Evolutionary conservation across 345 rosid species (phyloP), one percentile per base, ranked within the genome.

Genomic region (Rhodamnia rubescens): DNA sequence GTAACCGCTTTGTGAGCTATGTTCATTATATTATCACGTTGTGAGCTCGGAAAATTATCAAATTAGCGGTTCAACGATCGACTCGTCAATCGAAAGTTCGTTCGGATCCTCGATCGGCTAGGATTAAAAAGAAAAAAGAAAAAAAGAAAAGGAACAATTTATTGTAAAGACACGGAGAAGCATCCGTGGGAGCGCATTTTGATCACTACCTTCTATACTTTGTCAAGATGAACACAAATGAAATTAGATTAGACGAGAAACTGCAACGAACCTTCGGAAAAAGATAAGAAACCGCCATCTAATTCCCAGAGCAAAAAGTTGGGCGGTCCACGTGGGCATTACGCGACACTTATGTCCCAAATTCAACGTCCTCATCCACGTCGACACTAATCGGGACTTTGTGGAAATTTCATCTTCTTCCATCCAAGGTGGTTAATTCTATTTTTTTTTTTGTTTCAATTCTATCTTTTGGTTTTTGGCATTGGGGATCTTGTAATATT

Each of bases 141-240:
- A 26, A n/a, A 11, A 12, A 0, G 18, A 11, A 58, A 58, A n/a
- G 13, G 5, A 0, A 8, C 3, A 5, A 8, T 13, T 20, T 6
- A 1, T 6, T 27, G 3, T 59, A 27, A 59, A 59, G 74, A 29
- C 29, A 29, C 3, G 3, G 74, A 61, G 74, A 61, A 29, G 40
- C 8, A 8, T 59, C 53, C 18, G 14, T 13, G 16, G 53, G 5
- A 51, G 53, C 6, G 53, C 53, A 52, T 52, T 52, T 5, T 52
- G 53, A 52, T 52, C 53, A 15, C 53, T 4, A 12, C 12, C 18
- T 52, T 52, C 53, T 5, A 16, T 5, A 52, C 53, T 14, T 5
- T 52, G 14, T 52, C 53, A 14, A 52, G 6, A 52, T 13, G 14
- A 14, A 52, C 4, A 16, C 5, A 52, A 14, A 14, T 52, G 18